phyloP scores from a whole-genome alignment of 306 rosid genomes.

The Prunus campanulata region DNA sequence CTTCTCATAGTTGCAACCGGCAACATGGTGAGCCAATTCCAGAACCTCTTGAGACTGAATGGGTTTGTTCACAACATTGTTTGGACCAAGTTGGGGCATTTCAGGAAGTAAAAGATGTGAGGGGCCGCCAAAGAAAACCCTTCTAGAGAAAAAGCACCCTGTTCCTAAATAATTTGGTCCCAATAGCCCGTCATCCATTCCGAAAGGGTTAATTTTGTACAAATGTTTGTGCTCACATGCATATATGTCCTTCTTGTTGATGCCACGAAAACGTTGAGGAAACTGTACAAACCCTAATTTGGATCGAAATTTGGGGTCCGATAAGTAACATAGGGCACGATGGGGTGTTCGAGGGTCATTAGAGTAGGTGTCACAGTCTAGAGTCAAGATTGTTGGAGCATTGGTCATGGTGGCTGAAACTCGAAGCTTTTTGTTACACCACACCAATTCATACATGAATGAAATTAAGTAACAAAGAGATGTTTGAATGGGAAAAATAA shows the following conservation, averaged over 20 bases:
- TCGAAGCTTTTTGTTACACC: constrained; percentile 25
- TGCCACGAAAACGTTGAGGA: constrained; percentile 31
- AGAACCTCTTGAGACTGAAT: constrained; percentile 11
- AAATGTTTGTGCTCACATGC: not conserved
- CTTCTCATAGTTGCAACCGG: constrained; percentile 30
- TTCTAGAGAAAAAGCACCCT: constrained; percentile 34
- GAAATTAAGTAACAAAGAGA: not conserved
- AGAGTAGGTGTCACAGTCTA: constrained; percentile 42
- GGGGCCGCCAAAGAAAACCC: constrained; percentile 39
- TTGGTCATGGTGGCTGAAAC: constrained; percentile 43
- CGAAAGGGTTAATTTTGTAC: constrained; percentile 14
- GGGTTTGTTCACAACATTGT: constrained; percentile 14
- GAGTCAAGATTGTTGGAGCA: constrained; percentile 39
- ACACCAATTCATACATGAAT: too few species aligned
- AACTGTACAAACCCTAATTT: constrained; percentile 29
- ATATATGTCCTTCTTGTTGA: constrained; percentile 31
- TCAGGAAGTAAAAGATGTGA: constrained; percentile 13
- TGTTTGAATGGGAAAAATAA: too few species aligned
- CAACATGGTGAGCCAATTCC: constrained; percentile 28
- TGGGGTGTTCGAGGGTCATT: constrained; percentile 39
- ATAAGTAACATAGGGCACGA: constrained; percentile 30
- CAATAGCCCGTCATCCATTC: constrained; percentile 31
- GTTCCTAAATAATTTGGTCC: constrained; percentile 38
- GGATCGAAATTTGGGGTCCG: not conserved
- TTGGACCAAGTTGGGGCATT: constrained; percentile 21